Percentiles rank a stretch among this genome's conserved stretches.
Evolutionary conservation across 768 basidiomycete species (phyloP).

Genomic region (Collybia sordida): DNA sequence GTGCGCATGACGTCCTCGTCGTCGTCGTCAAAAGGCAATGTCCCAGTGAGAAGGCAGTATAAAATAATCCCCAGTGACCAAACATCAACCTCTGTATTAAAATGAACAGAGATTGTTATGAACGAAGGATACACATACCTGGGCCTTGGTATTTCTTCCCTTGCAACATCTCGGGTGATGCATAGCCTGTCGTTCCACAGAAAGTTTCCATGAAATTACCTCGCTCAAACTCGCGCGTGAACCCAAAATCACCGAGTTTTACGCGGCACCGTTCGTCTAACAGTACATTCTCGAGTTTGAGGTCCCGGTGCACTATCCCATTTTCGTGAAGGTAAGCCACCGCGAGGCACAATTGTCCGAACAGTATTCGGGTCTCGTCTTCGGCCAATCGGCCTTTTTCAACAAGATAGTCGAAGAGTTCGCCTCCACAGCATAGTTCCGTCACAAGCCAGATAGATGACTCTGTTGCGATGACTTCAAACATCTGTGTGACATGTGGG

Average conservation of each 20-base stretch:
- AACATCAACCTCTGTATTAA: slow-evolving; percentile 78
- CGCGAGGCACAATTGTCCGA: slow-evolving; percentile 94
- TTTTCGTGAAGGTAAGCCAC: slow-evolving; percentile 91
- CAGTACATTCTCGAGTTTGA: slow-evolving; percentile 95
- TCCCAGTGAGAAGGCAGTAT: slow-evolving; percentile 86
- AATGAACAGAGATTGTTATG: slow-evolving; percentile 10
- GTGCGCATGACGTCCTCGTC: slow-evolving; percentile 80
- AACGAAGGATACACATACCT: slow-evolving; percentile 40
- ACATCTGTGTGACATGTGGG: slow-evolving; percentile 92
- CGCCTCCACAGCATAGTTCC: slow-evolving; percentile 95
- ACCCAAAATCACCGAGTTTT: slow-evolving; percentile 94
- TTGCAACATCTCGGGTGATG: slow-evolving; percentile 89
- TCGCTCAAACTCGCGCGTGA: slow-evolving; percentile 87
- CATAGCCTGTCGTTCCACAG: slow-evolving; percentile 94
- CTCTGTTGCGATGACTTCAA: slow-evolving; percentile 98
- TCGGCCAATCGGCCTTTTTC: slow-evolving; percentile 90
- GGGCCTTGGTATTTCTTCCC: slow-evolving; percentile 89
- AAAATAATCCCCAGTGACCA: slow-evolving; percentile 95
- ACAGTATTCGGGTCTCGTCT: slow-evolving; percentile 81
- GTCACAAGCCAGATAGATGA: slow-evolving; percentile 95
- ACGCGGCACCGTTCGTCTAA: slow-evolving; percentile 89
- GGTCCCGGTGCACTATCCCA: slow-evolving; percentile 93
- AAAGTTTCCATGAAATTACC: slow-evolving; percentile 85
- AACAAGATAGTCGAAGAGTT: slow-evolving; percentile 96
- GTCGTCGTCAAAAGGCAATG: slow-evolving; percentile 89